phyloP scores from a whole-genome alignment of 495 filamentous ascomycete species.

The Hapsidospora chrysogenum region DNA sequence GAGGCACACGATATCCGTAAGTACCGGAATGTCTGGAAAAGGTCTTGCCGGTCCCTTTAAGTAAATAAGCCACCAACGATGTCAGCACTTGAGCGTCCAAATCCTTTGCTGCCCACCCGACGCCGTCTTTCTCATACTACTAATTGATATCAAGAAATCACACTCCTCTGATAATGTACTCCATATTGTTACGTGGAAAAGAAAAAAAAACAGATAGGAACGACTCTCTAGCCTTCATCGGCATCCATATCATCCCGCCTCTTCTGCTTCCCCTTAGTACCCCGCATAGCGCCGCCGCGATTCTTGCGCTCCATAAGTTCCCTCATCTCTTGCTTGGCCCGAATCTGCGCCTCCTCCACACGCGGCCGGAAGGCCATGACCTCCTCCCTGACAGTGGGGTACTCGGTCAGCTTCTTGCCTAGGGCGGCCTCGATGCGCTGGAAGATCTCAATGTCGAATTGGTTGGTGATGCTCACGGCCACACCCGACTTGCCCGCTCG shows the following conservation, averaged over 20 bases:
- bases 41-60: no score
- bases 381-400: constrained; percentile 57
- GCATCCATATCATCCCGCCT: constrained; percentile 67
- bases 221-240: constrained; percentile 69
- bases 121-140: no score
- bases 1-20: no score
- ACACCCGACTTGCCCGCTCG: constrained; percentile 77
- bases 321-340: constrained; percentile 73
- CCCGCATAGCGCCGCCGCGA: constrained; percentile 40
- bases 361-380: constrained; percentile 69
- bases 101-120: no score
- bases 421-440: constrained; percentile 71
- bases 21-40: no score
- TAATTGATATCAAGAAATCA: no score
- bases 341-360: constrained; percentile 70
- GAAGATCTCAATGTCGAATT: constrained; percentile 86
- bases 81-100: no score
- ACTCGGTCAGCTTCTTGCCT: constrained; percentile 55
- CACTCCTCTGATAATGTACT: no score
- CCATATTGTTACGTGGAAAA: no score
- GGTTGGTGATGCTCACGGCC: constrained; percentile 66
- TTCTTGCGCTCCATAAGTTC: constrained; percentile 58
- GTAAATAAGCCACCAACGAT: no score
- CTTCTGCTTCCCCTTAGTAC: constrained; percentile 32
- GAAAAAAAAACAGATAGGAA: no score